Base-by-base conservation (phyloP, 257 asterid genomes). In the Asclepias syriaca region DNA sequence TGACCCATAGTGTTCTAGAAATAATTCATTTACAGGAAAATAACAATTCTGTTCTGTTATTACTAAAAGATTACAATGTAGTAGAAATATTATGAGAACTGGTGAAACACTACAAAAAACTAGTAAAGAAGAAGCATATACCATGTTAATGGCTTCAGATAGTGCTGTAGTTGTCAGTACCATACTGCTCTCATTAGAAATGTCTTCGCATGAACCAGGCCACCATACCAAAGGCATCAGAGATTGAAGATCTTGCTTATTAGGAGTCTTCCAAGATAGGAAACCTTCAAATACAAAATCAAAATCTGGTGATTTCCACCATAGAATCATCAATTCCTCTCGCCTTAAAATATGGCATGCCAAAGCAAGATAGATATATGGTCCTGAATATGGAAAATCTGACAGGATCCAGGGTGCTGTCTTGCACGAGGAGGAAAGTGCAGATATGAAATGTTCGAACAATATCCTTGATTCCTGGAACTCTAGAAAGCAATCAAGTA, bases 211-310 rank as follows among this genome's bases (percentile, higher is more conserved):
- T 68, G 97, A 88, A 70, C 96, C 97, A 77, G 96, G 92, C 96
- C 97, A 93, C 96, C 96, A 93, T 19, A 93, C 96, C 37, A 92
- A 88, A 82, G 98, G 97, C 82, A 93, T 88, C 82, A 93, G 73
- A 78, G 87, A 84, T 70, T 87, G 97, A 67, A 93, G 96, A 80
- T 93, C 98, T 69, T 88, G 94, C 77, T 89, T 91, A 80, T 87
- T 91, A 22, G 96, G 97, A 79, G 74, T 81, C 85, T 88, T 93
- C 80, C 90, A 83, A 3, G 96, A 88, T 79, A 93, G 89, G 65
- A 93, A 87, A 32, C 98, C 97, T 77, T 93, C 98, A 79, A 93
- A 88, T 76, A 84, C 71, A 69, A 82, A 77, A 67, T 93, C 97
- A 75, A 93, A 93, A 77, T 93, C 85, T 6, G 89, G 68, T 50